A percentile compares a stretch with the other conserved stretches of the same genome.
These are phyloP conservation scores for Raphanus hybrid DNA, from an alignment of 441 rosid genomes.

Conservation along the genomic window DNA sequence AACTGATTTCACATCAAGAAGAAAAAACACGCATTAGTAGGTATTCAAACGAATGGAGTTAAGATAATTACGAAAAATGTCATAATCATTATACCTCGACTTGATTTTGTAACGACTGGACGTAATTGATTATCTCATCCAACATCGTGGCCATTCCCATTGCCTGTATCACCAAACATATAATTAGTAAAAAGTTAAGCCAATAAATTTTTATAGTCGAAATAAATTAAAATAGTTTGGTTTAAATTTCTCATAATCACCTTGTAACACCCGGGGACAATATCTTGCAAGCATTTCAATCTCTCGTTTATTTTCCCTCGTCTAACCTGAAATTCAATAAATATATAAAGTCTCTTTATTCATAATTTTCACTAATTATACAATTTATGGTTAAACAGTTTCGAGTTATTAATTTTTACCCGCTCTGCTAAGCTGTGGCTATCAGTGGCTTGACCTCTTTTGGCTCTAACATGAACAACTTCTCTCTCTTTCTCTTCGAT, in stretches of 20 bases:
- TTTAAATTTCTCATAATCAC: slow-evolving; percentile 24
- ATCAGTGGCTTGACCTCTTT: slow-evolving; percentile 77
- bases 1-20: slow-evolving; percentile 48
- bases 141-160: slow-evolving; percentile 79
- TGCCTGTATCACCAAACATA: slow-evolving; percentile 44
- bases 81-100: slow-evolving; percentile 53
- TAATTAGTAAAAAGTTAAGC: background rate
- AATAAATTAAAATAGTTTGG: background rate
- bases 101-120: slow-evolving; percentile 68
- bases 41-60: background rate
- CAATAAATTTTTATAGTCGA: background rate
- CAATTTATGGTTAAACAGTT: background rate
- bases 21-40: slow-evolving; percentile 9
- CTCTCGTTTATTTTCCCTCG: slow-evolving; percentile 84
- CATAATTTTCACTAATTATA: background rate
- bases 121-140: slow-evolving; percentile 75
- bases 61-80: background rate
- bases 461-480: slow-evolving; percentile 76
- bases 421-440: slow-evolving; percentile 78
- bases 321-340: slow-evolving; percentile 52
- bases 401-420: slow-evolving; percentile 38
- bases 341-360: background rate
- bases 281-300: slow-evolving; percentile 62
- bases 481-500: slow-evolving; percentile 54
- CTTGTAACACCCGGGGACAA: slow-evolving; percentile 79